These are phyloP conservation scores for Lathyrus tuberosus DNA, from an alignment of 306 rosid species.

Conservation along the genomic window DNA sequence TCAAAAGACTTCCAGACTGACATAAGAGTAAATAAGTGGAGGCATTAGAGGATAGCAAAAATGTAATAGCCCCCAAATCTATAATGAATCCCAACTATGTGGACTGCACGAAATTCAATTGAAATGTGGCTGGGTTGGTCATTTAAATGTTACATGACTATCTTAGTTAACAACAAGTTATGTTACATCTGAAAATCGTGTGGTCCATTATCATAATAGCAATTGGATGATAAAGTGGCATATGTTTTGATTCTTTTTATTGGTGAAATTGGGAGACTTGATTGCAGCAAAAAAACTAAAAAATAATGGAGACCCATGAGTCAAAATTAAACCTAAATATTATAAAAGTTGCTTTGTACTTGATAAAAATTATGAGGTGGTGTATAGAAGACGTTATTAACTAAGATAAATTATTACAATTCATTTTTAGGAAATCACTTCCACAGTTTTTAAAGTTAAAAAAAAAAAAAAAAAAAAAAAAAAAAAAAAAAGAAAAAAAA, in stretches of 20 bases:
- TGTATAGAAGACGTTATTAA: not conserved
- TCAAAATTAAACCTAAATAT: not conserved
- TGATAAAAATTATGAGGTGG: not conserved
- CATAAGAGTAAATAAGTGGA: not conserved
- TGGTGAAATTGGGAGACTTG: not conserved
- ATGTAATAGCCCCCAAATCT: not conserved
- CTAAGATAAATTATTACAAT: slow-evolving; percentile 1
- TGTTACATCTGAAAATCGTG: not conserved
- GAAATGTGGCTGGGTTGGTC: not conserved
- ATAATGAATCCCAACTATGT: not conserved
- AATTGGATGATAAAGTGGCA: not conserved
- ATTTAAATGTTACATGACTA: slow-evolving; percentile 1
- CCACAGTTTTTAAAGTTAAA: not conserved
- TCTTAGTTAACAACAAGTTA: not conserved
- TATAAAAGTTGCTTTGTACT: too few species aligned
- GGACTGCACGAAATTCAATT: slow-evolving; percentile 15
- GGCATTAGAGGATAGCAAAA: slow-evolving; percentile 12
- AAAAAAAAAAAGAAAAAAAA: not conserved
- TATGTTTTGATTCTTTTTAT: not conserved
- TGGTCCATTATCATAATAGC: not conserved
- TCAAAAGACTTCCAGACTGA: slow-evolving; percentile 16
- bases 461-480: not conserved
- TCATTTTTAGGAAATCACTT: slow-evolving; percentile 4
- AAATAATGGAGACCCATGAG: not conserved
- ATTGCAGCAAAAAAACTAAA: not conserved